Conservation (phyloP, 371 early-diverging fungal species). For the Dinochytrium kinnereticum region DNA sequence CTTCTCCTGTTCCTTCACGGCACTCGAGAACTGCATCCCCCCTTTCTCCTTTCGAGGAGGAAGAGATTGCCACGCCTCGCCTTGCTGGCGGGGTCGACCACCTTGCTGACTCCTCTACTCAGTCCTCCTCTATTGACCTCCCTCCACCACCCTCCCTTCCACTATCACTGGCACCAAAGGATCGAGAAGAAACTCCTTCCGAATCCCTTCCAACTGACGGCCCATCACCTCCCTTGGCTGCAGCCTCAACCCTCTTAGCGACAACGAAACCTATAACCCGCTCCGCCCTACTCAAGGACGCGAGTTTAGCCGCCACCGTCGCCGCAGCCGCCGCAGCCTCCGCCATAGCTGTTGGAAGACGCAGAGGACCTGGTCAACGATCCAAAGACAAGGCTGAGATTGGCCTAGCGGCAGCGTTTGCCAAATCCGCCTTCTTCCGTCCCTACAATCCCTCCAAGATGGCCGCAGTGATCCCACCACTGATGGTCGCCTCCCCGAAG, state of each 20-base stretch:
- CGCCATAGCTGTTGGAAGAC: not conserved
- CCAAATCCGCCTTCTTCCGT: constrained; percentile 9
- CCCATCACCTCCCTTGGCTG: too few relatives aligned
- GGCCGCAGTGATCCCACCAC: constrained; percentile 31
- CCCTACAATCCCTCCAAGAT: constrained; percentile 32
- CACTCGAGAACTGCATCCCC: not conserved
- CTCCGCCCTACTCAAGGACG: constrained; percentile 7
- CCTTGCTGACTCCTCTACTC: too few relatives aligned
- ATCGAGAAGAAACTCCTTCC: not conserved
- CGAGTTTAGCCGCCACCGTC: constrained; percentile 7
- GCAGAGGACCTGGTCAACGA: not conserved
- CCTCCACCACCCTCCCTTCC: not conserved
- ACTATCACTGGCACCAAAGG: not conserved
- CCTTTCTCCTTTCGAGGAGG: too few relatives aligned
- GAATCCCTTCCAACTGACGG: not conserved
- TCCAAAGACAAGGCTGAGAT: not conserved
- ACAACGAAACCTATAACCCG: constrained; percentile 11
- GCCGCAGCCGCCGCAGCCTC: not conserved
- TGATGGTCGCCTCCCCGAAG: constrained; percentile 6
- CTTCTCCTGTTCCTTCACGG: not conserved
- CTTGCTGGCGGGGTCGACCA: not conserved
- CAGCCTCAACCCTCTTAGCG: too few relatives aligned
- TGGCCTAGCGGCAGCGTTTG: constrained; percentile 22
- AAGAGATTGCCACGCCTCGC: too few relatives aligned
- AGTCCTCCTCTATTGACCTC: not conserved